Evolutionary conservation across 331 rosid genomes (phyloP).

Genomic region (Acacia pycnantha): DNA sequence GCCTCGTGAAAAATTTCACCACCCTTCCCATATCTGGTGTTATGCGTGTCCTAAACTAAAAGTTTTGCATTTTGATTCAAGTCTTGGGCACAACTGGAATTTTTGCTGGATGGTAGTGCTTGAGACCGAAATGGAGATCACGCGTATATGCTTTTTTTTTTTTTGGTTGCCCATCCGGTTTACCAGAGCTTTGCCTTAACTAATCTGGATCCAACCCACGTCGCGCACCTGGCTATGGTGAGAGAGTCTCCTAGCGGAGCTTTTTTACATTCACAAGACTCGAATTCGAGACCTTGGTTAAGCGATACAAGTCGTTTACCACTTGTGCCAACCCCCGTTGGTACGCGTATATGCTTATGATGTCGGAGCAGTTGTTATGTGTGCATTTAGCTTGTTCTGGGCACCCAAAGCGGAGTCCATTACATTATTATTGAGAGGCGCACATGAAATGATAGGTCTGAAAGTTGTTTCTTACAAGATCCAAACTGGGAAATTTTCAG

Average conservation of each 20-base stretch:
- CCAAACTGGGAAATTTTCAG: background rate
- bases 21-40: constrained; percentile 27
- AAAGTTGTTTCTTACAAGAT: background rate
- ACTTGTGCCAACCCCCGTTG: too few relatives aligned
- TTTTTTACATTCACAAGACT: too few relatives aligned
- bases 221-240: too few relatives aligned
- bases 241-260: too few relatives aligned
- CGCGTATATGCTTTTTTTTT: too few relatives aligned
- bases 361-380: background rate
- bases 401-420: background rate
- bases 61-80: constrained; percentile 14
- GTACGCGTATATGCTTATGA: background rate
- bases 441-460: background rate
- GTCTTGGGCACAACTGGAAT: background rate
- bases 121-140: background rate
- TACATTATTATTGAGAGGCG: background rate
- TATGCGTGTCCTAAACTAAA: constrained; percentile 31
- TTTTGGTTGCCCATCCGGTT: too few relatives aligned
- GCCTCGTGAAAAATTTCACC: constrained; percentile 41
- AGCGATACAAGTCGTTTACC: too few relatives aligned
- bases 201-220: too few relatives aligned
- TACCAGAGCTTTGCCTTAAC: too few relatives aligned
- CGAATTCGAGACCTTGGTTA: too few relatives aligned
- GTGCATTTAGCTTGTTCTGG: background rate
- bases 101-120: background rate